phyloP scores from a whole-genome alignment of 768 basidiomycete genomes.

The Phanerodontia chrysosporium region DNA sequence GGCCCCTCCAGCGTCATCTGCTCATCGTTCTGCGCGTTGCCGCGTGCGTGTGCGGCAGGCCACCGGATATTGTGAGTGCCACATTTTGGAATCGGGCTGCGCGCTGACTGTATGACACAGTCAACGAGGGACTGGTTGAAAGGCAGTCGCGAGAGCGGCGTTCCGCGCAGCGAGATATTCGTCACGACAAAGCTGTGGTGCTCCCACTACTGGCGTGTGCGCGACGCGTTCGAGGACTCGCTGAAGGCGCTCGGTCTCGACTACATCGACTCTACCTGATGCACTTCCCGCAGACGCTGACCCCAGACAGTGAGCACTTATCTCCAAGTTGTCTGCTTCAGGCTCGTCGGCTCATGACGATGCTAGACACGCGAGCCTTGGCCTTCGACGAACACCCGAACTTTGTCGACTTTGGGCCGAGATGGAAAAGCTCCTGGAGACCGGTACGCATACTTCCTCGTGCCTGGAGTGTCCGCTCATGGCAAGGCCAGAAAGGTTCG shows the following conservation, averaged over 20 bases:
- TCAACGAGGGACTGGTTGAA: constrained; percentile 43
- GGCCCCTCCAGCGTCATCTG: too few species aligned
- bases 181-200: constrained; percentile 48
- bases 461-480: neutral
- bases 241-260: constrained; percentile 26
- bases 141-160: constrained; percentile 41
- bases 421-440: constrained; percentile 31
- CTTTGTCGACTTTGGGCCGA: constrained; percentile 30
- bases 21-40: neutral
- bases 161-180: constrained; percentile 42
- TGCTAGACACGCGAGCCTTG: neutral
- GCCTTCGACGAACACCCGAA: constrained; percentile 15
- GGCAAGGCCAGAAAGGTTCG: neutral
- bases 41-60: too few species aligned
- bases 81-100: neutral
- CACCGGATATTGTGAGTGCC: neutral
- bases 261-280: constrained; percentile 38
- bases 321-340: too few species aligned
- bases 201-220: too few species aligned
- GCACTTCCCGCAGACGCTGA: constrained; percentile 29
- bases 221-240: constrained; percentile 26
- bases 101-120: constrained; percentile 11
- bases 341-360: too few species aligned
- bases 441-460: constrained; percentile 15
- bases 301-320: neutral